Percentiles rank a stretch among this genome's conserved stretches.
phyloP scores from a whole-genome alignment of 129 eudicot genomes.

The Tagetes patula region DNA sequence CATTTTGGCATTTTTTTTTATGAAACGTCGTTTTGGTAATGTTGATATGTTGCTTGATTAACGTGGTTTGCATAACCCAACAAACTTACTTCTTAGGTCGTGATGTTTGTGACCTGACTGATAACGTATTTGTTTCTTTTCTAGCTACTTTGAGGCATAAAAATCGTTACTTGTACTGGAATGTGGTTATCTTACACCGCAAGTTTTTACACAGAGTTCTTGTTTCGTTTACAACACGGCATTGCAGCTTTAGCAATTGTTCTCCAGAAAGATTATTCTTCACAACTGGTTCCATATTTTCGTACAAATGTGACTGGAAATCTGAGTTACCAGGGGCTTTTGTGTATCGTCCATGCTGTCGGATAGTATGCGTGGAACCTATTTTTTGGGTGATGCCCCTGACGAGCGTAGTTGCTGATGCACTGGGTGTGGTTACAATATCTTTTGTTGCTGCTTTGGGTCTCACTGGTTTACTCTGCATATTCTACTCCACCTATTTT shows the following conservation, averaged over 20 bases:
- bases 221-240: slow-evolving; percentile 2
- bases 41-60: not conserved
- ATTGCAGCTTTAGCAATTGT: slow-evolving; percentile 21
- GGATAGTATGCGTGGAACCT: slow-evolving; percentile 91
- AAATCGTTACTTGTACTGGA: slow-evolving; percentile 17
- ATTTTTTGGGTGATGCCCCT: slow-evolving; percentile 93
- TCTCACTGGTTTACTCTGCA: slow-evolving; percentile 70
- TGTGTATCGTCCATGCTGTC: slow-evolving; percentile 69
- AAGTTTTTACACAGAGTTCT: not conserved
- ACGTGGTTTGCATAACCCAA: not conserved
- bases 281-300: slow-evolving; percentile 7
- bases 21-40: not conserved
- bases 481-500: slow-evolving; percentile 65
- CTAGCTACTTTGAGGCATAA: slow-evolving; percentile 28
- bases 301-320: slow-evolving; percentile 30
- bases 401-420: slow-evolving; percentile 85
- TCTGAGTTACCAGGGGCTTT: slow-evolving; percentile 33
- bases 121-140: slow-evolving; percentile 5
- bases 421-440: slow-evolving; percentile 97
- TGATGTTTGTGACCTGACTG: slow-evolving; percentile 1
- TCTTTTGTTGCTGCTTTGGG: slow-evolving; percentile 55
- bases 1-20: not conserved
- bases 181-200: slow-evolving; percentile 5
- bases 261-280: slow-evolving; percentile 8
- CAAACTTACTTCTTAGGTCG: not conserved